A percentile compares a stretch with the other conserved stretches of the same genome.
phyloP scores from a whole-genome alignment of 2,329 filamentous ascomycete species.

The Botrytis porri region DNA sequence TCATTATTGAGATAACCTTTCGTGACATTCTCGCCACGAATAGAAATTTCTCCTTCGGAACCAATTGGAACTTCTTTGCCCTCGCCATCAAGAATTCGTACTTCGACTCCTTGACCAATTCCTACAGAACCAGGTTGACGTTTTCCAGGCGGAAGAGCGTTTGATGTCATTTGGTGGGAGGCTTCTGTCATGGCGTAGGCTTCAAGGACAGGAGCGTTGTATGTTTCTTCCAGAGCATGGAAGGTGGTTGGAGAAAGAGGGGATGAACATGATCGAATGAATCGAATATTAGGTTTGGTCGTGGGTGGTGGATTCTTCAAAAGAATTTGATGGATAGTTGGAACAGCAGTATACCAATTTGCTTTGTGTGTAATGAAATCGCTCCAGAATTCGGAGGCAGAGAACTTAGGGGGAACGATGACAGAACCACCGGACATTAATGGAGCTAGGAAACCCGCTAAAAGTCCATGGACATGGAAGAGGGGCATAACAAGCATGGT shows the following conservation, averaged over 20 bases:
- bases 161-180: slow-evolving; percentile 80
- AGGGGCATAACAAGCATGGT: slow-evolving; percentile 88
- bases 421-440: slow-evolving; percentile 74
- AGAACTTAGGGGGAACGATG: slow-evolving; percentile 76
- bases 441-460: slow-evolving; percentile 77
- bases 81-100: slow-evolving; percentile 70
- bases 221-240: slow-evolving; percentile 71
- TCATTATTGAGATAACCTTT: slow-evolving; percentile 82
- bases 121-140: slow-evolving; percentile 81
- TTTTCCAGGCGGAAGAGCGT: slow-evolving; percentile 66
- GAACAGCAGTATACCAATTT: slow-evolving; percentile 93
- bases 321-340: slow-evolving; percentile 87
- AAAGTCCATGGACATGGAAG: slow-evolving; percentile 86
- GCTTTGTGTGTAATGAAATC: slow-evolving; percentile 72
- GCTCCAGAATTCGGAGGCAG: slow-evolving; percentile 76
- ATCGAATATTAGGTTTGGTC: slow-evolving; percentile 71
- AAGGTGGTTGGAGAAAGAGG: slow-evolving; percentile 80
- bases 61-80: slow-evolving; percentile 68
- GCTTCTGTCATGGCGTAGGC: slow-evolving; percentile 94
- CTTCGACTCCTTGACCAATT: slow-evolving; percentile 76
- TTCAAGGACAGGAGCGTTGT: slow-evolving; percentile 78
- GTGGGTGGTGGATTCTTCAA: slow-evolving; percentile 68
- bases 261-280: slow-evolving; percentile 84
- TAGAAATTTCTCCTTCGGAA: slow-evolving; percentile 76
- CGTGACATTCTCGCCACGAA: slow-evolving; percentile 79